These are phyloP conservation scores for Saraca asoca DNA, from an alignment of 331 rosid species.

Conservation along the genomic window DNA sequence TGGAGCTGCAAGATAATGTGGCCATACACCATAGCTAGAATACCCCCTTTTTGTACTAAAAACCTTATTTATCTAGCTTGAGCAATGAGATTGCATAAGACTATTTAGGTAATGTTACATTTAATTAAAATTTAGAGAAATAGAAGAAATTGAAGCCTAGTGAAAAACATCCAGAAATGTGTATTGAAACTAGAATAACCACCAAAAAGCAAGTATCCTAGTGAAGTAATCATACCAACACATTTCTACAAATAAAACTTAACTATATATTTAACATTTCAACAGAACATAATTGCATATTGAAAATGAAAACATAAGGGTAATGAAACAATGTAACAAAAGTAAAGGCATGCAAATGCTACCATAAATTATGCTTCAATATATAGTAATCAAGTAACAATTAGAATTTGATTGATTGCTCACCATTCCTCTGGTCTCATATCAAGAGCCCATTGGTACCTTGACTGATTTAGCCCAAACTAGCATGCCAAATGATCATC, in stretches of 20 bases:
- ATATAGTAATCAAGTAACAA: conserved; percentile 10
- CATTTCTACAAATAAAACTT: conserved; percentile 15
- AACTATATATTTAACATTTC: too few species aligned
- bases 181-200: neutral
- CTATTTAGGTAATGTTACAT: too few species aligned
- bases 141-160: too few species aligned
- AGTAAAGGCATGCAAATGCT: conserved; percentile 8
- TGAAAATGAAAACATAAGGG: too few species aligned
- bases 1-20: too few species aligned
- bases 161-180: too few species aligned
- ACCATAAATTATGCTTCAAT: neutral
- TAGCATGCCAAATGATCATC: conserved; percentile 96
- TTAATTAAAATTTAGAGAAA: neutral
- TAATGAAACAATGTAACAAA: neutral
- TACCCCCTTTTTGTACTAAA: too few species aligned
- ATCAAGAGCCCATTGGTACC: conserved; percentile 99
- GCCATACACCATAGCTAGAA: too few species aligned
- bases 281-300: too few species aligned
- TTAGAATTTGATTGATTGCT: conserved; percentile 40
- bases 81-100: too few species aligned
- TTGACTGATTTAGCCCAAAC: conserved; percentile 97
- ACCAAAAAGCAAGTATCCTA: neutral
- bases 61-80: too few species aligned
- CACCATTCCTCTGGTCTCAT: conserved; percentile 91
- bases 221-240: conserved; percentile 7